Percentiles rank a stretch among this genome's conserved stretches.
Conservation (phyloP, 768 basidiomycete genomes). For the Mycena rosella region DNA sequence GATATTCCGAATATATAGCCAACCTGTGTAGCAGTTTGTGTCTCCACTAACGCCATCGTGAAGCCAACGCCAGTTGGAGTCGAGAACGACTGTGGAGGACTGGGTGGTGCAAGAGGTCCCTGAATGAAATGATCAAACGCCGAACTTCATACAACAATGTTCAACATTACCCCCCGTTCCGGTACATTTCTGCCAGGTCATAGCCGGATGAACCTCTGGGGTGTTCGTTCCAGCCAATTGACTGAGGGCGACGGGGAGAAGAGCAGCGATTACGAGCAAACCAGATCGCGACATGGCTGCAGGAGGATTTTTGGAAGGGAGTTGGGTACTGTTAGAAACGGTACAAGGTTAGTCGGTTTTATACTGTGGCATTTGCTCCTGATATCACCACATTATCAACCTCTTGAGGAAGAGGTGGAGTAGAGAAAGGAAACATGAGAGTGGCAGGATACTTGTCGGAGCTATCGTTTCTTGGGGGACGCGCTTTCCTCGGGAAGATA, state of each 20-base stretch:
- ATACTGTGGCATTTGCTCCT: constrained; percentile 15
- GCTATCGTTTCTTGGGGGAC: constrained; percentile 9
- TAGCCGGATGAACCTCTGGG: constrained; percentile 57
- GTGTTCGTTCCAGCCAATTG: constrained; percentile 61
- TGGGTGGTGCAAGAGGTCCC: constrained; percentile 45
- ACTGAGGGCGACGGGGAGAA: constrained; percentile 47
- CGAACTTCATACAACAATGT: not conserved
- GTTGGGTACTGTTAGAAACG: constrained; percentile 17
- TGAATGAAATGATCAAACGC: constrained; percentile 7
- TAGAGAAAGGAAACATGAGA: constrained; percentile 17
- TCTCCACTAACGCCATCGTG: constrained; percentile 50
- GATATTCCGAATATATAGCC: constrained; percentile 36
- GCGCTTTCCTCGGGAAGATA: constrained; percentile 24
- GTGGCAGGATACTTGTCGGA: constrained; percentile 25
- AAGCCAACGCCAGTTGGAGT: constrained; percentile 66
- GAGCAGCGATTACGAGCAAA: constrained; percentile 29
- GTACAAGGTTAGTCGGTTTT: constrained; percentile 8
- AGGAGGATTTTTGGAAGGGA: constrained; percentile 4
- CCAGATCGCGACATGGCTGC: constrained; percentile 22
- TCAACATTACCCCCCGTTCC: constrained; percentile 42
- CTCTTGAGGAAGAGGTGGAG: constrained; percentile 16
- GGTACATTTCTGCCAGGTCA: constrained; percentile 57
- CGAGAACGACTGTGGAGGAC: constrained; percentile 54
- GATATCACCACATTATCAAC: constrained; percentile 16
- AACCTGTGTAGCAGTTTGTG: constrained; percentile 60